Evolutionary conservation across 2,329 filamentous ascomycete genomes (phyloP), one percentile per base, ranked within the genome.

Genomic region (Pseudopithomyces maydicus): DNA sequence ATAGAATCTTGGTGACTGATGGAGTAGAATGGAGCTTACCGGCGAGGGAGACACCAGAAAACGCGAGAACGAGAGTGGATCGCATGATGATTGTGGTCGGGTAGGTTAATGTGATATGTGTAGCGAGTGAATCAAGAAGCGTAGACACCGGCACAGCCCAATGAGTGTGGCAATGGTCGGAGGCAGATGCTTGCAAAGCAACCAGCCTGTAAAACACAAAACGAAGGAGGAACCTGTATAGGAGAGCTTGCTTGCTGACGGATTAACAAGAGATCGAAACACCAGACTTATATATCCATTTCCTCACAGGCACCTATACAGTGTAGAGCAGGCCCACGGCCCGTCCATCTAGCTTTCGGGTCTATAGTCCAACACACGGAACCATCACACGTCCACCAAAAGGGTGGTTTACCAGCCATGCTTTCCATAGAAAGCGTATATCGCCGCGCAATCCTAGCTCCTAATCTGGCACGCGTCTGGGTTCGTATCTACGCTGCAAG

Each of bases 21-120:
- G 19, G 12, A 14, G 15, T 14, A n/a, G 29, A 7, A 12, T 15
- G 8, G 3, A 7, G 41, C 52, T 1, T 62, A 67, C 65, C 54
- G 47, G 68, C 67, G 5, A 62, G 35, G 29, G 67, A 50, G n/a
- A 63, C 59, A 54, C 68, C 57, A 41, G 63, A 57, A 42, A 71
- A 62, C 39, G 67, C 59, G 41, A 71, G 57, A 12, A 69, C 45
- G 32, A 71, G 49, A 39, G 58, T 36, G 32, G 63, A 63, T 56
- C 58, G 66, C 68, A 71, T 71, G n/a, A 54, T 62, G 58, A 47
- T 17, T 8, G 26, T 26, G n/a, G 43, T 41, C 22, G 19, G 8
- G 19, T 19, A 19, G 36, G 12, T 47, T 10, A 10, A 48, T 48
- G 38, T 26, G 22, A 19, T 29, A 23, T 17, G 26, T 43, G 50